Conservation (phyloP, 2,329 filamentous ascomycete species). For the Microcera coccophila region DNA sequence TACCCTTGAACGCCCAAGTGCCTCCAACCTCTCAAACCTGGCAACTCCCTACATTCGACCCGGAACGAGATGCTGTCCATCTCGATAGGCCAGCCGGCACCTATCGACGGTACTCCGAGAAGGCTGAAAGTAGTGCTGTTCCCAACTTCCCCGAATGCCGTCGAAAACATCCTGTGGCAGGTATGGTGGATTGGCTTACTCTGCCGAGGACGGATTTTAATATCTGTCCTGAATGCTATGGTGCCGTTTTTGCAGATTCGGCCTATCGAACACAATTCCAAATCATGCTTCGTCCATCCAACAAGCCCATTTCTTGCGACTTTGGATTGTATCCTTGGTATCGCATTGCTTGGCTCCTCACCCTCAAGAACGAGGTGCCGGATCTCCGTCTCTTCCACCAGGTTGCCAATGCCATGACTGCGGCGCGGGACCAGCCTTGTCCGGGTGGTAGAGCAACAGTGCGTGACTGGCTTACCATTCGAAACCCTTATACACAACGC, state of each 20-base stretch:
- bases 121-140: conserved; percentile 25
- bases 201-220: conserved; percentile 69
- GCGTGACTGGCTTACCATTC: conserved; percentile 72
- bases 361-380: conserved; percentile 62
- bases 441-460: conserved; percentile 51
- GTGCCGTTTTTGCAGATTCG: conserved; percentile 63
- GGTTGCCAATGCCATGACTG: conserved; percentile 55
- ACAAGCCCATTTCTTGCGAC: conserved; percentile 65
- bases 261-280: conserved; percentile 64
- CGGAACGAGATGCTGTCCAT: conserved; percentile 30
- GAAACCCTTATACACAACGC: conserved; percentile 61
- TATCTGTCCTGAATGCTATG: conserved; percentile 79
- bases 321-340: conserved; percentile 78
- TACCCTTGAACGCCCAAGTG: conserved; percentile 26
- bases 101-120: conserved; percentile 53
- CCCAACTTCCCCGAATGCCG: conserved; percentile 64
- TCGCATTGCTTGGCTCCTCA: conserved; percentile 78
- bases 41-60: conserved; percentile 46
- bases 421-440: conserved; percentile 54
- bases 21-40: conserved; percentile 35
- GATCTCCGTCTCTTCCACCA: conserved; percentile 67
- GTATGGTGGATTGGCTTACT: conserved; percentile 76
- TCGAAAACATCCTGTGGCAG: conserved; percentile 57
- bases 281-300: conserved; percentile 52
- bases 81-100: conserved; percentile 42